These are phyloP conservation scores for Iris pallida DNA, from an alignment of 116 monocot genomes.

Conservation along the genomic window DNA sequence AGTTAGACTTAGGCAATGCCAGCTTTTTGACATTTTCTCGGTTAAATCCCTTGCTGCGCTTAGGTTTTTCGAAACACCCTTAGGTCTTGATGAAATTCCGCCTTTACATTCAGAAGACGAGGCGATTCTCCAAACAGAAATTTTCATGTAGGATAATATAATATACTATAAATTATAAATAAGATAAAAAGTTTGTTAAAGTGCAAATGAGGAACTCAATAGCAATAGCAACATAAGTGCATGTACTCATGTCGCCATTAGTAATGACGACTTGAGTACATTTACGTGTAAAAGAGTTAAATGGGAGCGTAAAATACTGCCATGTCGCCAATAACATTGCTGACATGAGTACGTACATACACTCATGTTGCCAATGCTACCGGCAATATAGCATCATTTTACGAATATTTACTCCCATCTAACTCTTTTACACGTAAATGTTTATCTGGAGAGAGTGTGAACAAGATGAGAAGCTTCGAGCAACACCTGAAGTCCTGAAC, in stretches of 20 bases:
- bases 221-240: slow-evolving; percentile 15
- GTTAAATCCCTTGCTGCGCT: slow-evolving; percentile 52
- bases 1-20: too few species aligned
- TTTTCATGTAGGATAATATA: slow-evolving; percentile 40
- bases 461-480: slow-evolving; percentile 35
- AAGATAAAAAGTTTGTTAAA: slow-evolving; percentile 21
- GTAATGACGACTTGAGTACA: too few species aligned
- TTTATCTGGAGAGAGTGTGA: slow-evolving; percentile 19
- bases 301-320: too few species aligned
- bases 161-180: too few species aligned
- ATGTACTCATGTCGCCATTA: too few species aligned
- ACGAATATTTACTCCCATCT: too few species aligned
- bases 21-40: slow-evolving; percentile 61
- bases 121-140: slow-evolving; percentile 27
- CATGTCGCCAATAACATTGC: slow-evolving; percentile 25
- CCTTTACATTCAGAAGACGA: slow-evolving; percentile 40
- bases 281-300: too few species aligned
- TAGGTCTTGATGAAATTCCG: slow-evolving; percentile 56
- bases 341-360: too few species aligned
- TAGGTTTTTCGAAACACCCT: slow-evolving; percentile 44
- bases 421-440: too few species aligned
- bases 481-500: slow-evolving; percentile 35
- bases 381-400: too few species aligned
- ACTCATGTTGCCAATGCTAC: too few species aligned
- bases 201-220: slow-evolving; percentile 30